A percentile compares a stretch with the other conserved stretches of the same genome.
phyloP scores from a whole-genome alignment of 1,284 basidiomycete genomes.

The Cystobasidiaceae sp. region DNA sequence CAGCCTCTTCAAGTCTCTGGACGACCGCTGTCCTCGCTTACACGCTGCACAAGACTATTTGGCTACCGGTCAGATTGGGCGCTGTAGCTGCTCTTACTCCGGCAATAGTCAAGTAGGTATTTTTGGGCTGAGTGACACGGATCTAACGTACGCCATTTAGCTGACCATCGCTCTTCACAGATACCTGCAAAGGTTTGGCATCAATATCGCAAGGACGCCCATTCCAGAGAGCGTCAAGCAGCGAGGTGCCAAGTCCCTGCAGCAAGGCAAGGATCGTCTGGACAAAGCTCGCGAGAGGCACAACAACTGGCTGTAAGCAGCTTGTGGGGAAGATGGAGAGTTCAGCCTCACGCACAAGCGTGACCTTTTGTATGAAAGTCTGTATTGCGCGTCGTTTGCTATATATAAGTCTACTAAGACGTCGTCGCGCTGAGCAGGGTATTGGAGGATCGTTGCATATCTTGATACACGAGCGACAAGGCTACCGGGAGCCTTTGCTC shows the following conservation, averaged over 20 bases:
- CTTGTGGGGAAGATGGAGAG: too few species aligned
- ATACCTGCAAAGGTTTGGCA: conserved; percentile 19
- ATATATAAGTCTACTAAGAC: too few species aligned
- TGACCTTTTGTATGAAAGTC: too few species aligned
- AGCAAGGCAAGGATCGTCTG: conserved; percentile 2
- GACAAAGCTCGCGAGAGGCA: conserved; percentile 26
- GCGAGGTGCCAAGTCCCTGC: conserved; percentile 12
- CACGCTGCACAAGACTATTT: conserved; percentile 89
- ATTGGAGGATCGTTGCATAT: not conserved
- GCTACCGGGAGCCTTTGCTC: not conserved
- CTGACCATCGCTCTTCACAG: not conserved
- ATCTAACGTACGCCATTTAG: not conserved
- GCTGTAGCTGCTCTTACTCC: conserved; percentile 84
- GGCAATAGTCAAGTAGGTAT: conserved; percentile 22
- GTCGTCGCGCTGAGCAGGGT: too few species aligned
- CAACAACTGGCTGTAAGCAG: conserved; percentile 21
- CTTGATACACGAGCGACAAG: not conserved
- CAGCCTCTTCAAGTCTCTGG: conserved; percentile 16
- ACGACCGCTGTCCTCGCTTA: conserved; percentile 87
- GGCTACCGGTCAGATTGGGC: conserved; percentile 84
- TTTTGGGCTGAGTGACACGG: not conserved
- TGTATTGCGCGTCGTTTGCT: too few species aligned
- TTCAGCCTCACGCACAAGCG: too few species aligned
- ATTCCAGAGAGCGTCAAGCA: conserved; percentile 15
- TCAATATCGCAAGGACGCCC: conserved; percentile 27